phyloP scores from a whole-genome alignment of 106 monocot genomes.

The Cymbidium sinense region DNA sequence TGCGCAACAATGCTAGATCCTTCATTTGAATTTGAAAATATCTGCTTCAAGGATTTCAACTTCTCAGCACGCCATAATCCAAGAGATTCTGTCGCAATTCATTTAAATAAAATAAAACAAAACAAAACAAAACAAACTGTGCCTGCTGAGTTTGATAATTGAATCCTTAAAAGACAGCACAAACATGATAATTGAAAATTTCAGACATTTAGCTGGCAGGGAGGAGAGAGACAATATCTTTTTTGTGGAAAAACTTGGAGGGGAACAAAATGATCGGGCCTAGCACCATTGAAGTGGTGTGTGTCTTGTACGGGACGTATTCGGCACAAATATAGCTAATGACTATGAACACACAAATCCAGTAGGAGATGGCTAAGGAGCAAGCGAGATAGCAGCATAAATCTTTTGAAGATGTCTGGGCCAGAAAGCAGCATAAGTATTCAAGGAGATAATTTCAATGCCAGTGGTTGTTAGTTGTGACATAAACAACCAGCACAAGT shows the following conservation, averaged over 20 bases:
- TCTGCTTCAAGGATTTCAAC: slow-evolving; percentile 35
- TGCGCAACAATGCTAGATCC: slow-evolving; percentile 12
- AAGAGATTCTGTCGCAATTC: slow-evolving; percentile 37
- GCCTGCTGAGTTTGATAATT: neutral
- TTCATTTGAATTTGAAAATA: slow-evolving; percentile 13
- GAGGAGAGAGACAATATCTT: no score
- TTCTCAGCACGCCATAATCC: slow-evolving; percentile 57
- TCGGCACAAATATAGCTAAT: neutral
- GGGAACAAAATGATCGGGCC: no score
- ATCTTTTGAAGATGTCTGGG: neutral
- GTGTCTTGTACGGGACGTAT: neutral
- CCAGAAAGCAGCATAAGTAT: neutral
- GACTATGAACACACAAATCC: neutral
- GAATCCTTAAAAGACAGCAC: no score
- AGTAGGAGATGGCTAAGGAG: neutral
- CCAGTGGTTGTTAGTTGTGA: neutral
- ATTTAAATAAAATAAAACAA: no score
- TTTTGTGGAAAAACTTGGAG: no score
- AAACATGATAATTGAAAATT: no score
- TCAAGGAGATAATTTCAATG: neutral
- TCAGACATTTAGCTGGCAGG: no score
- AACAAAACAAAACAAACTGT: neutral
- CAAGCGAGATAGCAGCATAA: neutral
- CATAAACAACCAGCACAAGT: neutral
- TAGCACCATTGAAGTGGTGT: neutral